Percentiles rank a stretch among this genome's conserved stretches.
Evolutionary conservation across 495 filamentous ascomycete genomes (phyloP).

Genomic region (Hypoxylon lenormandii): DNA sequence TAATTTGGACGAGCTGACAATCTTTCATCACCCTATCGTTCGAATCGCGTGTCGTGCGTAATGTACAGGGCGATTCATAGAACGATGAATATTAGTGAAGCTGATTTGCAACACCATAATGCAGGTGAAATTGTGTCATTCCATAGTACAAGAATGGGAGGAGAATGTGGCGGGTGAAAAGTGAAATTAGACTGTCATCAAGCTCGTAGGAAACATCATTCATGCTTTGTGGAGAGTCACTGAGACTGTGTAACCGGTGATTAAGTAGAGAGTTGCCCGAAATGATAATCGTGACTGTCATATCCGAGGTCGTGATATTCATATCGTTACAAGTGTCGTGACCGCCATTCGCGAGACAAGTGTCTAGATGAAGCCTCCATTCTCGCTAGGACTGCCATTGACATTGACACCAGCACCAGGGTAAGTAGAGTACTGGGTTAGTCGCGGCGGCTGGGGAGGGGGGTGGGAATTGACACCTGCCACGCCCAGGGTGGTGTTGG

Average conservation of each 20-base stretch:
- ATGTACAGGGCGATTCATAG: slow-evolving; percentile 45
- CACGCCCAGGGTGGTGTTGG: slow-evolving; percentile 43
- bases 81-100: slow-evolving; percentile 31
- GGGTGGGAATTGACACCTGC: slow-evolving; percentile 27
- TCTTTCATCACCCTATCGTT: slow-evolving; percentile 19
- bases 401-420: slow-evolving; percentile 38
- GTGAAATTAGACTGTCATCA: slow-evolving; percentile 47
- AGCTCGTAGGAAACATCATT: slow-evolving; percentile 51
- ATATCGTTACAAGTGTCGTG: slow-evolving; percentile 52
- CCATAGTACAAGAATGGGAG: slow-evolving; percentile 35
- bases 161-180: slow-evolving; percentile 22
- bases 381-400: slow-evolving; percentile 37
- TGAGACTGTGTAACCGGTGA: slow-evolving; percentile 32
- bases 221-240: slow-evolving; percentile 42
- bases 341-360: slow-evolving; percentile 16
- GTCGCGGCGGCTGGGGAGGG: slow-evolving; percentile 45
- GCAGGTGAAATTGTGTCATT: slow-evolving; percentile 17
- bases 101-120: slow-evolving; percentile 27
- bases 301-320: slow-evolving; percentile 45
- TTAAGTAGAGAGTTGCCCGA: slow-evolving; percentile 39
- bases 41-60: slow-evolving; percentile 36
- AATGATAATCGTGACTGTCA: slow-evolving; percentile 21
- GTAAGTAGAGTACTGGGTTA: slow-evolving; percentile 40
- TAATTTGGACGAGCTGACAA: slow-evolving; percentile 25
- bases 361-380: slow-evolving; percentile 49